A percentile compares a stretch with the other conserved stretches of the same genome.
These are phyloP conservation scores for Dactylellina haptotyla DNA, from an alignment of 2,329 filamentous ascomycete species.

Conservation along the genomic window DNA sequence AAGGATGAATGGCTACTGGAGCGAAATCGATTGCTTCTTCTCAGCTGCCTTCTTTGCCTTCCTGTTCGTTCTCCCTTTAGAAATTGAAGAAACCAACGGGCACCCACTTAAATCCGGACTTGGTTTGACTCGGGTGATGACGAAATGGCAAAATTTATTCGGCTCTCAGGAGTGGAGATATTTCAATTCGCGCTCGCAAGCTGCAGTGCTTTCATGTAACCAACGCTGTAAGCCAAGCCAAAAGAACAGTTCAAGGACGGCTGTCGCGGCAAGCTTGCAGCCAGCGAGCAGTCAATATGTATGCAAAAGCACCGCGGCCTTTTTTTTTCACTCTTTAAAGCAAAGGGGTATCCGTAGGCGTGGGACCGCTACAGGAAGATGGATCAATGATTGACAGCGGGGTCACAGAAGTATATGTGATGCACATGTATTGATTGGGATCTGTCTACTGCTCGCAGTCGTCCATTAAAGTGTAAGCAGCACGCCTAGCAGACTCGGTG, in stretches of 20 bases:
- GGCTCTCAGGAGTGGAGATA: conserved; percentile 42
- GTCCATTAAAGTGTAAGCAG: conserved; percentile 24
- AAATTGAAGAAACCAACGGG: background rate
- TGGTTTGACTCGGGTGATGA: conserved; percentile 31
- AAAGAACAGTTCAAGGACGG: conserved; percentile 18
- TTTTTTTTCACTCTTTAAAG: conserved; percentile 22
- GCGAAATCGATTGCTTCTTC: conserved; percentile 30
- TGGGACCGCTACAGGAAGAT: conserved; percentile 27
- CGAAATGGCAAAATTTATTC: conserved; percentile 48
- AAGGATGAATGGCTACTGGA: conserved; percentile 39
- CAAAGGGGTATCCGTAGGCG: conserved; percentile 25
- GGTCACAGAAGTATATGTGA: conserved; percentile 24
- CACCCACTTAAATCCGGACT: conserved; percentile 28
- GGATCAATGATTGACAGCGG: conserved; percentile 46
- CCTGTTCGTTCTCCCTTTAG: conserved; percentile 33
- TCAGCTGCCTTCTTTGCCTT: conserved; percentile 52
- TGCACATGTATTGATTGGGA: conserved; percentile 11
- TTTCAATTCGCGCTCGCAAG: conserved; percentile 27
- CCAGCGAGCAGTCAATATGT: background rate
- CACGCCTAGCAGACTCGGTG: conserved; percentile 1
- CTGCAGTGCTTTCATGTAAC: conserved; percentile 34
- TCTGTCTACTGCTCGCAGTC: conserved; percentile 1
- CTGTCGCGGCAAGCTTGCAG: conserved; percentile 40
- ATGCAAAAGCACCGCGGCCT: conserved; percentile 16
- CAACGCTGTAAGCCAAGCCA: conserved; percentile 33